These are phyloP conservation scores for Yarrowia porcina DNA, from an alignment of 805 yeast genomes.

Conservation along the genomic window DNA sequence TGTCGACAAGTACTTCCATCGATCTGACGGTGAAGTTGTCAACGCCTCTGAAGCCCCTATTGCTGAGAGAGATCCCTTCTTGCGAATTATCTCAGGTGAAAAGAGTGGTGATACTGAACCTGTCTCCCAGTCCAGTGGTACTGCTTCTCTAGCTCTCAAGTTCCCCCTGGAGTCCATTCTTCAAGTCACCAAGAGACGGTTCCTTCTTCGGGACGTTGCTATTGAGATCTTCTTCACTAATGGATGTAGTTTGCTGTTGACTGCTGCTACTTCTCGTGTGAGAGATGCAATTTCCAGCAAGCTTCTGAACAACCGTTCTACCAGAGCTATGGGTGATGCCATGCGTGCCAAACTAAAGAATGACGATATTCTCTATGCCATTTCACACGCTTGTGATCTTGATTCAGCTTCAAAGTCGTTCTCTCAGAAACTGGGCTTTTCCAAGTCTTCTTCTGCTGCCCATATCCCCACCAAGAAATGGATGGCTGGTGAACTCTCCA, in stretches of 20 bases:
- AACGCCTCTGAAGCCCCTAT: conserved; percentile 65
- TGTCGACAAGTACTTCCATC: conserved; percentile 63
- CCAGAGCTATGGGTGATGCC: background rate
- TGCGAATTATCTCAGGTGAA: conserved; percentile 58
- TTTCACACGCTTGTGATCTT: conserved; percentile 17
- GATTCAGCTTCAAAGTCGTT: conserved; percentile 13
- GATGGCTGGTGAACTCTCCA: conserved; percentile 75
- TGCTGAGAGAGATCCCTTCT: conserved; percentile 61
- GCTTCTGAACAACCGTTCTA: conserved; percentile 10
- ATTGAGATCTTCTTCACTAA: conserved; percentile 70
- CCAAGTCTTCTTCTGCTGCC: background rate
- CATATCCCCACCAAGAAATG: conserved; percentile 58
- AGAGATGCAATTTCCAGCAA: conserved; percentile 9
- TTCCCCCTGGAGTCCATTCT: conserved; percentile 48
- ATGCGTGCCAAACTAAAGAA: conserved; percentile 15
- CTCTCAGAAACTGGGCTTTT: conserved; percentile 6
- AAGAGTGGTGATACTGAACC: conserved; percentile 30
- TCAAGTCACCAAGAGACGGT: conserved; percentile 69
- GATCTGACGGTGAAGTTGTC: conserved; percentile 52
- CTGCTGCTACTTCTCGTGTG: conserved; percentile 48
- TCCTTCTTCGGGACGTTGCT: conserved; percentile 75
- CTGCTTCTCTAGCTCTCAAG: conserved; percentile 6
- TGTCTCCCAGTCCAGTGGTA: background rate
- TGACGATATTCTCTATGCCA: conserved; percentile 20
- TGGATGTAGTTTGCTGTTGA: conserved; percentile 67